Base-by-base conservation (phyloP, 164 flowering plant genomes). In the Aristolochia californica region DNA sequence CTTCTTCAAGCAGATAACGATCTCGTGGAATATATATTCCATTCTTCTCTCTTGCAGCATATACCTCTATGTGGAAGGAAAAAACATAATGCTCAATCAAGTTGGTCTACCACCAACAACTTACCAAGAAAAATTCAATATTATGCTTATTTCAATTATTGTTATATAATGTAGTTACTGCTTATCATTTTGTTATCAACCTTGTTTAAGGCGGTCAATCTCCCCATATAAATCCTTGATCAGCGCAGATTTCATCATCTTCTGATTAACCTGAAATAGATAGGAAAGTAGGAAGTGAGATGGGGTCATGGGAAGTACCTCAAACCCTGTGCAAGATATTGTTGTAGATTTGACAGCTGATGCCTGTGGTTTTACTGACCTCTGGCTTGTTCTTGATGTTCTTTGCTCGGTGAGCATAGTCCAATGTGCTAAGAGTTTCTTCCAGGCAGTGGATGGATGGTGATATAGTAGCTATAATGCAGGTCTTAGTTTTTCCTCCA, bases 361-460 rank as follows among this genome's bases (percentile, higher is more conserved):
- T 5, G 40, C 10, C 10, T 9, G 40, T 34, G 10, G 11, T 34
- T 34, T 8, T 34, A 34, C 91, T 66, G 43, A 84, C 96, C 96
- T 89, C 96, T 54, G 99, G 97, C 62, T 81, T 89, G 69, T 89
- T 93, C 80, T 80, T 85, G 67, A 93, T 93, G 63, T 87, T 89
- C 74, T 93, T 93, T 54, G 99, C 99, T 62, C 96, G 96, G 63
- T 89, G 88, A 64, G 99, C 99, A 75, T 93, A 93, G 60, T 93
- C 97, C 43, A 93, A 75, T 52, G 97, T 93, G 78, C 84, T 89
- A 55, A 93, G 90, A 51, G 99, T 87, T 75, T 87, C 95, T 74
- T 87, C 91, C 78, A 87, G 59, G 68, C 79, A 83, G 66, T 81
- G 78, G 25, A 84, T 71, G 24, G 91, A 83, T 25, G 91, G 95